A percentile compares a stretch with the other conserved stretches of the same genome.
Evolutionary conservation across 2,329 filamentous ascomycete species (phyloP).

Genomic region (Diaporthe australafricana): DNA sequence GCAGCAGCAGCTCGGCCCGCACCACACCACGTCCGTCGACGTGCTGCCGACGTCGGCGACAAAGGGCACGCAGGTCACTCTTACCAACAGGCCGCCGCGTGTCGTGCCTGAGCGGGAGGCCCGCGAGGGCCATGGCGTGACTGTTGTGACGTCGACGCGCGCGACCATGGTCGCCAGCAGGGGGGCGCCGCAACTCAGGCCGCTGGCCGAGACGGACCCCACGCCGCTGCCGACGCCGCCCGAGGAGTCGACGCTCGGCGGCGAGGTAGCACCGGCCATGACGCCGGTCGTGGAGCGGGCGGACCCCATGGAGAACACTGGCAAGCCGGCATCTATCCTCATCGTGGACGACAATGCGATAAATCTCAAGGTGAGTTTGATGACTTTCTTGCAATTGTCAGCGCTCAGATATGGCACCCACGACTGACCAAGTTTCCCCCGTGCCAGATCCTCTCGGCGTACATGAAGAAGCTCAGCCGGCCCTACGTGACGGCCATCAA

Average conservation of each 20-base stretch:
- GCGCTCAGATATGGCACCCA: no score
- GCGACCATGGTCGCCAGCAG: not conserved
- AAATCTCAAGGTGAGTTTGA: constrained; percentile 46
- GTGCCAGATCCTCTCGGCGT: constrained; percentile 45
- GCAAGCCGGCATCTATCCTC: constrained; percentile 41
- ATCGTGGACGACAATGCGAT: constrained; percentile 56
- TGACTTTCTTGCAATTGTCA: no score
- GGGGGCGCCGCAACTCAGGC: not conserved
- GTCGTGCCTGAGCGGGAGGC: constrained; percentile 1
- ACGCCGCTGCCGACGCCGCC: constrained; percentile 25
- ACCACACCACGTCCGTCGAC: constrained; percentile 3
- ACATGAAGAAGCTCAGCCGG: constrained; percentile 49
- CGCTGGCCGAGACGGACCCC: constrained; percentile 1
- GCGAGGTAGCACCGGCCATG: not conserved
- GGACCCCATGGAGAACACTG: not conserved
- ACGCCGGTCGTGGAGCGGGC: not conserved
- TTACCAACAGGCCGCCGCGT: not conserved
- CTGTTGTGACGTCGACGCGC: not conserved
- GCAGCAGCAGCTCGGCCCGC: not conserved
- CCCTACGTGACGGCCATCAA: constrained; percentile 47
- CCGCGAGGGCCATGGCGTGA: constrained; percentile 1
- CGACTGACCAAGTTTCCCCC: not conserved
- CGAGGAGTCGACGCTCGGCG: constrained; percentile 25
- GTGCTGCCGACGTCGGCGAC: constrained; percentile 9
- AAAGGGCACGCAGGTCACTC: not conserved